Base-by-base conservation (phyloP, 441 rosid species). In the Raphanus hybrid region DNA sequence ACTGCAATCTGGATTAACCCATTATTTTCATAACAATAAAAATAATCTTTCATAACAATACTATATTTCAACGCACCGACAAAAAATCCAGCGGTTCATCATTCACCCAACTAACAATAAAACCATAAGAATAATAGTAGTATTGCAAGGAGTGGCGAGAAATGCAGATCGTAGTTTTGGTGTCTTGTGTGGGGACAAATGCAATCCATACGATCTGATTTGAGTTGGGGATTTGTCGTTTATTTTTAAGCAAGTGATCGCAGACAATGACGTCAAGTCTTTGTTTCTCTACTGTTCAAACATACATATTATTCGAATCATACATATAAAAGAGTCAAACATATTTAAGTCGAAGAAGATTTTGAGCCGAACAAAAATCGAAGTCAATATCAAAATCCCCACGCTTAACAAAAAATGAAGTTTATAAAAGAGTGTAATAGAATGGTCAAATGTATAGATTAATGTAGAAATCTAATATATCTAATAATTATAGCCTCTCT, bases 11-110 rank as follows among this genome's bases (percentile, higher is more conserved):
- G 12, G 26, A 52, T 60, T 78, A 73, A 34, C 81, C 55, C 55
- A 66, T 10, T 71, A 55, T 63, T 64, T 69, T 37, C 55, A 27
- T 32, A 14, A 32, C 8, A 39, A 37, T 1, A 18, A 48, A 43
- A 1, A 23, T 12, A 45, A 14, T 12, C 14, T 55, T 10, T 1
- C 5, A 1, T 64, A 70, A 64, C 10, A 0, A n/a, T n/a, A n/a
- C n/a, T 35, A 37, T 23, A 7, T 43, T 64, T 70, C 26, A 45
- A 26, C 12, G 73, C 77, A 78, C 81, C 81, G 75, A 78, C 75
- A 76, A 55, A 76, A 41, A 61, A 16, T 4, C 35, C 1, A 7
- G 34, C 16, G 32, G 20, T 58, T 60, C 74, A 69, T 52, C 58
- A 52, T 62, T 45, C 59, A 64, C 61, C 70, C 50, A 71, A 66